Percentiles rank a stretch among this genome's conserved stretches.
These are phyloP conservation scores for Pythium grandisporangium DNA, from an alignment of 352 stramenopile genomes.

Conservation along the genomic window DNA sequence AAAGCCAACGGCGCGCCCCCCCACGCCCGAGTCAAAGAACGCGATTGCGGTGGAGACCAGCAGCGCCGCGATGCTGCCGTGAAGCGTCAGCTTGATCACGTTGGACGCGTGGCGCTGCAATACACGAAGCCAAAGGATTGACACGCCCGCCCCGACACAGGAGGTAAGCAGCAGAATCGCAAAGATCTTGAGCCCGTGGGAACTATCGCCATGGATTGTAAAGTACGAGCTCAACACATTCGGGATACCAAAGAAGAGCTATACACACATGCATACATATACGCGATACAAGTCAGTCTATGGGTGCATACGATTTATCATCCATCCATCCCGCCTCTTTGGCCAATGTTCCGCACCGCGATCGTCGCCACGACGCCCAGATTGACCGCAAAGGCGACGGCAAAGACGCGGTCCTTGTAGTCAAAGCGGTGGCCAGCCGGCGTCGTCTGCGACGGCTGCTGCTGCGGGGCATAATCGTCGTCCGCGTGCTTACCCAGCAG, in stretches of 20 bases:
- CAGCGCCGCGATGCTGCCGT: slow-evolving; percentile 44
- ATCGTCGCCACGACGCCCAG: slow-evolving; percentile 38
- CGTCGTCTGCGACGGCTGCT: background rate
- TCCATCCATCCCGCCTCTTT: no score
- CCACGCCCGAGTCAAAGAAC: slow-evolving; percentile 64
- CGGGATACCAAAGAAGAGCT: slow-evolving; percentile 67
- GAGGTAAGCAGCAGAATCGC: slow-evolving; percentile 57
- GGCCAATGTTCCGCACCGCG: no score
- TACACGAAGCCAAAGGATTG: slow-evolving; percentile 62
- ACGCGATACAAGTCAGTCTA: no score
- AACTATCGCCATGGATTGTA: slow-evolving; percentile 49
- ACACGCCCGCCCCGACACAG: slow-evolving; percentile 53
- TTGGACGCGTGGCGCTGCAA: slow-evolving; percentile 64
- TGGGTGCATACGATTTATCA: no score
- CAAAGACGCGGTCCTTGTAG: slow-evolving; percentile 59
- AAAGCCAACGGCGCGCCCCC: slow-evolving; percentile 74
- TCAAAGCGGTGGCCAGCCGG: slow-evolving; percentile 24
- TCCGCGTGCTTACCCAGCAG: slow-evolving; percentile 44
- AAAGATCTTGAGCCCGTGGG: slow-evolving; percentile 69
- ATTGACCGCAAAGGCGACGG: slow-evolving; percentile 53
- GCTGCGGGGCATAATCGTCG: slow-evolving; percentile 2
- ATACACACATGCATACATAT: slow-evolving; percentile 1
- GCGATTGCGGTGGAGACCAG: slow-evolving; percentile 33
- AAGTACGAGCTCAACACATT: slow-evolving; percentile 77
- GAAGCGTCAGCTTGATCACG: slow-evolving; percentile 67